These are phyloP conservation scores for Oxyria digyna DNA, from an alignment of 148 eudicot genomes.

Conservation along the genomic window DNA sequence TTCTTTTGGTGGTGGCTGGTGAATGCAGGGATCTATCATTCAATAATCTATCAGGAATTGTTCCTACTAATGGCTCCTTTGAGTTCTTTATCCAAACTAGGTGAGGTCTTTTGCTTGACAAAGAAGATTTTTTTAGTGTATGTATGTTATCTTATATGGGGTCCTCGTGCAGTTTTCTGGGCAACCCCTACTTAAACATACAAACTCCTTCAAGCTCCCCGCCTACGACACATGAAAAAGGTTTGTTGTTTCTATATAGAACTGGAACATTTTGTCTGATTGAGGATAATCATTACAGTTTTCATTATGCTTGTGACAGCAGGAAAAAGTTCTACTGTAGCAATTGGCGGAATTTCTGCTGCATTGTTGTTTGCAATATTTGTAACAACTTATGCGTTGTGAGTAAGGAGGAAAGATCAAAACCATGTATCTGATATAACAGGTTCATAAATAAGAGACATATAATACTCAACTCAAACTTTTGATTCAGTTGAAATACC, in stretches of 20 bases:
- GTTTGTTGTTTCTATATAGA: too few species aligned
- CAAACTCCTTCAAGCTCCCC: slow-evolving; percentile 28
- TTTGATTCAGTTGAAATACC: too few species aligned
- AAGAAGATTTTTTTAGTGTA: too few species aligned
- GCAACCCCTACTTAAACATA: slow-evolving; percentile 17
- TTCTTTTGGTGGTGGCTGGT: too few species aligned
- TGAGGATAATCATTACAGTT: not conserved
- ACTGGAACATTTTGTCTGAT: too few species aligned
- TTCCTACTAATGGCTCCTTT: slow-evolving; percentile 49
- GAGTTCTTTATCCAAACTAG: slow-evolving; percentile 27
- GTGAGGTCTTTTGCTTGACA: too few species aligned
- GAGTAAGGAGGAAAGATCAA: slow-evolving; percentile 28
- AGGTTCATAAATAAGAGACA: slow-evolving; percentile 18
- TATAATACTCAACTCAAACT: too few species aligned
- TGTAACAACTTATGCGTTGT: slow-evolving; percentile 32
- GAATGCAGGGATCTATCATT: slow-evolving; percentile 33
- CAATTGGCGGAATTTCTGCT: slow-evolving; percentile 46
- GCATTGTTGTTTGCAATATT: slow-evolving; percentile 43
- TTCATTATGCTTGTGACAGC: not conserved
- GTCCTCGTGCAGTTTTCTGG: slow-evolving; percentile 28
- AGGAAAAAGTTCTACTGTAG: slow-evolving; percentile 36
- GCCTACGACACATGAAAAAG: slow-evolving; percentile 19
- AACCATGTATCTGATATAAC: slow-evolving; percentile 43
- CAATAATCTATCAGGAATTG: slow-evolving; percentile 32
- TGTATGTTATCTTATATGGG: not conserved